phyloP scores from a whole-genome alignment of 805 yeast genomes.

The Ogataea paraovalis region DNA sequence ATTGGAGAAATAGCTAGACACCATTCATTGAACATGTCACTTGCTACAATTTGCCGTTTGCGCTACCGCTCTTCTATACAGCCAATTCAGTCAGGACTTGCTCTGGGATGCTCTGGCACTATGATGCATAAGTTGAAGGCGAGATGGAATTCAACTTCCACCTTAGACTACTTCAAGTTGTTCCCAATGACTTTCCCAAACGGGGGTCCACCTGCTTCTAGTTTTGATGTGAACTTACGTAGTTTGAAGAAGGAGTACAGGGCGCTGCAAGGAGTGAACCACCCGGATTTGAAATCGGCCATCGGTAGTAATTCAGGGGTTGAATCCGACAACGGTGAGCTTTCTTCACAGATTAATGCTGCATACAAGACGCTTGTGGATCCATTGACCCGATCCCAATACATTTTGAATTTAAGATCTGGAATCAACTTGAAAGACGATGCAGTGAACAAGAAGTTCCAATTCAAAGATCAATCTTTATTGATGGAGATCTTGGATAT shows the following conservation, averaged over 20 bases:
- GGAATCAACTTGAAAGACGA: conserved; percentile 60
- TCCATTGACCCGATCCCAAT: conserved; percentile 70
- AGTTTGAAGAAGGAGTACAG: conserved; percentile 72
- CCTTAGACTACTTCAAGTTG: conserved; percentile 46
- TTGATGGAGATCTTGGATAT: conserved; percentile 77
- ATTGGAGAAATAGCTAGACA: too few relatives aligned
- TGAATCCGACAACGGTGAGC: conserved; percentile 23
- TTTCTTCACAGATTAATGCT: conserved; percentile 58
- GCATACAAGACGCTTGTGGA: conserved; percentile 71
- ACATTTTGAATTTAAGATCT: conserved; percentile 41
- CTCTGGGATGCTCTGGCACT: too few relatives aligned
- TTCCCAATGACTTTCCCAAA: conserved; percentile 75
- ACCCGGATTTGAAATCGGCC: conserved; percentile 62
- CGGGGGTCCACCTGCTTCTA: conserved; percentile 58
- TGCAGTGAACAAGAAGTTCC: conserved; percentile 39
- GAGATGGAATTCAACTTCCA: conserved; percentile 1
- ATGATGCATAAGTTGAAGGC: neutral
- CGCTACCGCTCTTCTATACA: neutral
- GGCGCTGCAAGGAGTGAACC: conserved; percentile 63
- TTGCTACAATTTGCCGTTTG: neutral
- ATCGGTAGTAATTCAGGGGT: conserved; percentile 7
- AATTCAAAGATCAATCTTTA: conserved; percentile 44
- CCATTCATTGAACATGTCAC: too few relatives aligned
- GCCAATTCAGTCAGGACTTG: neutral
- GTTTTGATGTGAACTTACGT: conserved; percentile 53